A percentile compares a stretch with the other conserved stretches of the same genome.
These are phyloP conservation scores for Saccharomycopsis amapae DNA, from an alignment of 805 yeast species.

Conservation along the genomic window DNA sequence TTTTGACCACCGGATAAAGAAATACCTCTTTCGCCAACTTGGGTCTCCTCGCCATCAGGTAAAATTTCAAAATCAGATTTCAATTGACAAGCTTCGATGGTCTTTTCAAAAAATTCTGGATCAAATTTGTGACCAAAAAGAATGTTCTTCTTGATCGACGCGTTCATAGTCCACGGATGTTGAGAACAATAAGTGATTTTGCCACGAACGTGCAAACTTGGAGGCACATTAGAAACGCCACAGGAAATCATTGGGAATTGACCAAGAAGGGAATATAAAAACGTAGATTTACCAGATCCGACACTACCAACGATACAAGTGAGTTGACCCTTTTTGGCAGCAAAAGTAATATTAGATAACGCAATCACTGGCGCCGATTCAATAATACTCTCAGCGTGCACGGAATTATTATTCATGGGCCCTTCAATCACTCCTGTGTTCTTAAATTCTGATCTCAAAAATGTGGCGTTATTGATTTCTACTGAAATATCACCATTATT, in stretches of 20 bases:
- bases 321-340: slow-evolving; percentile 43
- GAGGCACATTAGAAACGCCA: slow-evolving; percentile 17
- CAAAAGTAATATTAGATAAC: slow-evolving; percentile 39
- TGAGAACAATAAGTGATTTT: slow-evolving; percentile 56
- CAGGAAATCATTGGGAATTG: slow-evolving; percentile 17
- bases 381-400: not conserved
- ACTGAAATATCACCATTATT: too few species aligned
- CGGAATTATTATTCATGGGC: not conserved
- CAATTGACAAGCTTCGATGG: slow-evolving; percentile 43
- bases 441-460: slow-evolving; percentile 35
- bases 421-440: slow-evolving; percentile 49
- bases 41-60: slow-evolving; percentile 62
- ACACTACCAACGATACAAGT: slow-evolving; percentile 58
- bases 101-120: slow-evolving; percentile 33
- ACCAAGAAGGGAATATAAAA: slow-evolving; percentile 48
- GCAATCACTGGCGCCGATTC: slow-evolving; percentile 31
- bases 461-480: slow-evolving; percentile 26
- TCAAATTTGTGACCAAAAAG: slow-evolving; percentile 43
- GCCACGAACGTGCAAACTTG: slow-evolving; percentile 29
- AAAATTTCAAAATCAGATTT: slow-evolving; percentile 38
- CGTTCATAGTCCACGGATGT: slow-evolving; percentile 46
- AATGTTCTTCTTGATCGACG: slow-evolving; percentile 44
- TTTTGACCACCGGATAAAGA: slow-evolving; percentile 69
- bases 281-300: slow-evolving; percentile 60
- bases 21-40: slow-evolving; percentile 96